A percentile compares a stretch with the other conserved stretches of the same genome.
Evolutionary conservation across 2,329 filamentous ascomycete genomes (phyloP).

Genomic region (Chrysoporthe puriensis): DNA sequence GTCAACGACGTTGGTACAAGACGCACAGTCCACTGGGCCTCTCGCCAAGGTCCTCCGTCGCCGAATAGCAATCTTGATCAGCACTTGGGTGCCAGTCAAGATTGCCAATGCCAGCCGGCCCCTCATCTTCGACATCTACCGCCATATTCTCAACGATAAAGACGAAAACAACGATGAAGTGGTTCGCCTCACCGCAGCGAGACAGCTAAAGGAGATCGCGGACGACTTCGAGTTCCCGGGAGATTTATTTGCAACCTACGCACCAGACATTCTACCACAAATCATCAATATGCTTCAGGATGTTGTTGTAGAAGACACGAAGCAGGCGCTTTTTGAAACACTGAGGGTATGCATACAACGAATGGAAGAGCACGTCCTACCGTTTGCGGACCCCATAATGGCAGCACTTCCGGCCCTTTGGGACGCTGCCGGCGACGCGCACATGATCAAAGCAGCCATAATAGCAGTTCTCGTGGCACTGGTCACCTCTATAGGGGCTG

Average conservation of each 20-base stretch:
- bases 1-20: constrained; percentile 72
- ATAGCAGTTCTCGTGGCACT: constrained; percentile 83
- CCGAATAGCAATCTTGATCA: constrained; percentile 84
- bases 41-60: constrained; percentile 82
- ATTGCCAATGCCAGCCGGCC: constrained; percentile 69
- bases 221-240: constrained; percentile 84
- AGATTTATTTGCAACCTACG: constrained; percentile 76
- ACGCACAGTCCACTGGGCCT: constrained; percentile 68
- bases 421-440: constrained; percentile 78
- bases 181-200: constrained; percentile 86
- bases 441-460: constrained; percentile 92
- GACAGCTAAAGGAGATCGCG: constrained; percentile 78
- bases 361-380: constrained; percentile 72
- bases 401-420: constrained; percentile 79
- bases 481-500: constrained; percentile 80
- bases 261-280: constrained; percentile 70
- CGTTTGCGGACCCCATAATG: constrained; percentile 80
- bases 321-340: constrained; percentile 86
- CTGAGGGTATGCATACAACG: constrained; percentile 79
- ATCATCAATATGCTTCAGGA: constrained; percentile 79
- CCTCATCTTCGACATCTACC: constrained; percentile 85
- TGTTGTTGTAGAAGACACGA: constrained; percentile 83
- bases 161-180: constrained; percentile 87
- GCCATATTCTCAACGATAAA: constrained; percentile 77
- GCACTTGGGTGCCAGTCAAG: constrained; percentile 85